A percentile compares a stretch with the other conserved stretches of the same genome.
Conservation (phyloP, 2,329 filamentous ascomycete species). For the Fusarium fracticaudum region DNA sequence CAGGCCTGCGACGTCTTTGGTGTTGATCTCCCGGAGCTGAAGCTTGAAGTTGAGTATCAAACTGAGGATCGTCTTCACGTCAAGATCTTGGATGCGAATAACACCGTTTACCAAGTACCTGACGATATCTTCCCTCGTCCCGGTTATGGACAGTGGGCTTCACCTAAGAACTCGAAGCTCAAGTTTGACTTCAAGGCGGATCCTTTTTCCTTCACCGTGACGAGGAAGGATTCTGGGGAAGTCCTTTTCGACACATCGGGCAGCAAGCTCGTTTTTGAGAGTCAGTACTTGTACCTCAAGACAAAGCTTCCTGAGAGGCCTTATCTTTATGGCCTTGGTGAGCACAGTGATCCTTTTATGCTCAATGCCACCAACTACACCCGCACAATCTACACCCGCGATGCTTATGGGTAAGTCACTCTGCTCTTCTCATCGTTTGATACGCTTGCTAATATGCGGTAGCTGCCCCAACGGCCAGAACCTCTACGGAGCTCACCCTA, state of each 20-base stretch:
- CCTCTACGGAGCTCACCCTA: conserved; percentile 76
- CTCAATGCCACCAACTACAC: conserved; percentile 70
- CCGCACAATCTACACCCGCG: conserved; percentile 69
- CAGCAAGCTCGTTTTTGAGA: conserved; percentile 76
- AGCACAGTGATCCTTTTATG: conserved; percentile 77
- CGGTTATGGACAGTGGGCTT: conserved; percentile 37
- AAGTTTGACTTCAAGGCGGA: conserved; percentile 54
- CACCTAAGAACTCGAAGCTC: conserved; percentile 53
- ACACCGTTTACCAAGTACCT: conserved; percentile 79
- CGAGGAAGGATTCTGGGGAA: conserved; percentile 51
- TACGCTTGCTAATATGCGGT: accelerated
- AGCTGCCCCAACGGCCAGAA: conserved; percentile 68
- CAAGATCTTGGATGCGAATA: conserved; percentile 75
- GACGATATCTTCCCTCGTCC: conserved; percentile 71
- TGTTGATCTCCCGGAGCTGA: conserved; percentile 73
- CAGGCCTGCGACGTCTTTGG: conserved; percentile 81
- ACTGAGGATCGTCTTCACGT: conserved; percentile 70
- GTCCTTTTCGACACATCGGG: conserved; percentile 77
- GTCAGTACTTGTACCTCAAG: conserved; percentile 78
- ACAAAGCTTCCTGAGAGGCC: conserved; percentile 75
- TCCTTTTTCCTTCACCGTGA: conserved; percentile 75
- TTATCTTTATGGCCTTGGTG: conserved; percentile 81
- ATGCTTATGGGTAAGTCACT: conserved; percentile 59
- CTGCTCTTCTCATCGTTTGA: accelerated
- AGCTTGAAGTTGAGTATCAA: conserved; percentile 65